These are phyloP conservation scores for Ophiostoma tasmaniense DNA, from an alignment of 2,329 filamentous ascomycete species.

Conservation along the genomic window DNA sequence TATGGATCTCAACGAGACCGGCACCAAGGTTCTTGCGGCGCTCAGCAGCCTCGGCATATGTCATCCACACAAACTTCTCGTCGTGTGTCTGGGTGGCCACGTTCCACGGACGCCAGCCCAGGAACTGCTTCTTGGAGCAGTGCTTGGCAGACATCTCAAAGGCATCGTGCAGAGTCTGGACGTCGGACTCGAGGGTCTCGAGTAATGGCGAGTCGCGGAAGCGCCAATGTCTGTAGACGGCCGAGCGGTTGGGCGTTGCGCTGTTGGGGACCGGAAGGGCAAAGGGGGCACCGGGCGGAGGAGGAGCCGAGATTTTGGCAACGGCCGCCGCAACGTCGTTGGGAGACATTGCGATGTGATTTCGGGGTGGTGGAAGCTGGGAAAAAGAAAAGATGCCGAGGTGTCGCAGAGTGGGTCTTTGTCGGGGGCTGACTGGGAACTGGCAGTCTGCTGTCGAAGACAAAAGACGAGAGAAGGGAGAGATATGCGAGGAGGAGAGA, in stretches of 20 bases:
- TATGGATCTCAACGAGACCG: slow-evolving; percentile 75
- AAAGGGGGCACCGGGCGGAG: slow-evolving; percentile 69
- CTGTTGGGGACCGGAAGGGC: slow-evolving; percentile 69
- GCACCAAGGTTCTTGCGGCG: slow-evolving; percentile 78
- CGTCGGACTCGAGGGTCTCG: slow-evolving; percentile 60
- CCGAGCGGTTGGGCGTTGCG: slow-evolving; percentile 60
- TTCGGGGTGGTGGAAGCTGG: neutral
- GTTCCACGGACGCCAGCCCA: slow-evolving; percentile 78
- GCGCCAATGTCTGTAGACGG: slow-evolving; percentile 77
- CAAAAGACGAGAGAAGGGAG: neutral
- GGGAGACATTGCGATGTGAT: slow-evolving; percentile 28
- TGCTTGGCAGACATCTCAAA: slow-evolving; percentile 62
- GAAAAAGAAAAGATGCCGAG: slow-evolving; percentile 2
- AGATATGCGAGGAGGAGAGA: neutral
- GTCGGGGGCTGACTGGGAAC: slow-evolving; percentile 3
- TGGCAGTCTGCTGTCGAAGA: neutral
- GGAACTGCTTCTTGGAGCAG: slow-evolving; percentile 59
- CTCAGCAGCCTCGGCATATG: slow-evolving; percentile 69
- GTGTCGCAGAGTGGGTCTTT: neutral
- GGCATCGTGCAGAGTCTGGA: slow-evolving; percentile 67
- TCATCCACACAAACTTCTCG: slow-evolving; percentile 73
- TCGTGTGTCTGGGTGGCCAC: slow-evolving; percentile 61
- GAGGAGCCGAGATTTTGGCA: slow-evolving; percentile 49
- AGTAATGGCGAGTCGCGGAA: slow-evolving; percentile 64
- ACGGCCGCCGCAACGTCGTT: slow-evolving; percentile 34